Percentiles rank a stretch among this genome's conserved stretches.
Conservation (phyloP, 352 stramenopile genomes). For the Phytophthora lateralis region DNA sequence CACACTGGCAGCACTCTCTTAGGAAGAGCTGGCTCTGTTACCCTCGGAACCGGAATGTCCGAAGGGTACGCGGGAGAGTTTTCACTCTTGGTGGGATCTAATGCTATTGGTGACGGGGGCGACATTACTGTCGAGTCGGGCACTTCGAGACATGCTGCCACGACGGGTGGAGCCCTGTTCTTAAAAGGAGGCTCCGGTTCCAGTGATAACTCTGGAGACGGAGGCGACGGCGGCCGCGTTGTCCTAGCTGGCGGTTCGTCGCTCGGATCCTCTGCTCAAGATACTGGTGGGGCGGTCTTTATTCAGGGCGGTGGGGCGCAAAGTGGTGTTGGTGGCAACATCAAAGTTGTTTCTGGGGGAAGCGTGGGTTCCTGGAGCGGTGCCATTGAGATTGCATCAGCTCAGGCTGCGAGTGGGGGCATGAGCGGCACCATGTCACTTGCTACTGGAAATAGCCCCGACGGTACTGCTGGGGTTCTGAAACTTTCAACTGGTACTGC, state of each 20-base stretch:
- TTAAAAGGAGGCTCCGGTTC: constrained; percentile 56
- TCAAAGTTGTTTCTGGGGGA: constrained; percentile 54
- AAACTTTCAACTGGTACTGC: constrained; percentile 53
- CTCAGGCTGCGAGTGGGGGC: constrained; percentile 52
- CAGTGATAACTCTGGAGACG: constrained; percentile 75
- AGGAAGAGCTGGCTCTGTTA: constrained; percentile 47
- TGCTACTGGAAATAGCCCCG: constrained; percentile 44
- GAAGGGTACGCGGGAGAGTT: constrained; percentile 46
- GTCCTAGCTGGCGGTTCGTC: constrained; percentile 57
- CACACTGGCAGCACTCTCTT: constrained; percentile 42
- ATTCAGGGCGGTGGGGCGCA: constrained; percentile 56
- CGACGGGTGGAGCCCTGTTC: constrained; percentile 54
- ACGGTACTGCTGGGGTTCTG: constrained; percentile 46
- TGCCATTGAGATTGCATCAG: constrained; percentile 49
- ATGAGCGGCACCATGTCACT: constrained; percentile 67
- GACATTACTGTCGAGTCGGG: constrained; percentile 56
- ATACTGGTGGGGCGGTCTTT: constrained; percentile 54
- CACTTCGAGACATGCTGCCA: constrained; percentile 48
- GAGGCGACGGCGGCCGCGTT: constrained; percentile 66
- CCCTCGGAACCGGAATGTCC: constrained; percentile 51
- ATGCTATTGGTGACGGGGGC: constrained; percentile 53
- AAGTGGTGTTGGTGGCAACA: constrained; percentile 54
- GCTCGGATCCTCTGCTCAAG: constrained; percentile 54
- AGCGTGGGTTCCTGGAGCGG: constrained; percentile 62
- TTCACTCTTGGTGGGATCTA: constrained; percentile 45